These are phyloP conservation scores for Suhomyces sp. DNA, from an alignment of 805 yeast genomes.

Conservation along the genomic window DNA sequence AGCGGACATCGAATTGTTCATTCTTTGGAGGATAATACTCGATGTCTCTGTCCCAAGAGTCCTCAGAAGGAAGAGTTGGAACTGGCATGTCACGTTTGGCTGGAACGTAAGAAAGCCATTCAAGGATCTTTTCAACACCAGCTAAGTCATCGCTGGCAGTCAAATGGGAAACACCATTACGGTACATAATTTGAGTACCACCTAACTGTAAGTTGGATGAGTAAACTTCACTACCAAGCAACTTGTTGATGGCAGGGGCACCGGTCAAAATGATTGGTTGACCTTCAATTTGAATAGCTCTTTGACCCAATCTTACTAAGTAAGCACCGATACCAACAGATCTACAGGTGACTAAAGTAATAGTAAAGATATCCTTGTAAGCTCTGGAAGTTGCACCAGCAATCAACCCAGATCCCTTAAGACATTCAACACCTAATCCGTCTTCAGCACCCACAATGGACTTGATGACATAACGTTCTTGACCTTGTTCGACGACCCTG, in stretches of 20 bases:
- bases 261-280: conserved; percentile 98
- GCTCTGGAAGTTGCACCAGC: conserved; percentile 99
- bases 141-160: conserved; percentile 96
- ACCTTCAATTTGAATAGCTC: conserved; percentile 98
- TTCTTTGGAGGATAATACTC: conserved; percentile 71
- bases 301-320: conserved; percentile 95
- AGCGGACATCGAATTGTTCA: conserved; percentile 85
- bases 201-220: conserved; percentile 96
- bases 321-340: conserved; percentile 99
- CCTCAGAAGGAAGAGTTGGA: conserved; percentile 79
- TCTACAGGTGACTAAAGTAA: conserved; percentile 98
- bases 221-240: conserved; percentile 95
- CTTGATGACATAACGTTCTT: conserved; percentile 74
- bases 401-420: conserved; percentile 95
- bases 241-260: conserved; percentile 97
- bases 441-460: conserved; percentile 92
- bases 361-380: conserved; percentile 94
- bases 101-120: conserved; percentile 95
- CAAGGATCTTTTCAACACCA: conserved; percentile 91
- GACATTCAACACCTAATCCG: conserved; percentile 97
- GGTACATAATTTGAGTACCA: conserved; percentile 98
- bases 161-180: conserved; percentile 95
- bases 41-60: conserved; percentile 91
- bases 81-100: conserved; percentile 86
- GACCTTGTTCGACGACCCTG: conserved; percentile 78